A percentile compares a stretch with the other conserved stretches of the same genome.
These are phyloP conservation scores for Tillandsia fasciculata DNA, from an alignment of 176 grass and related monocot species.

Conservation along the genomic window DNA sequence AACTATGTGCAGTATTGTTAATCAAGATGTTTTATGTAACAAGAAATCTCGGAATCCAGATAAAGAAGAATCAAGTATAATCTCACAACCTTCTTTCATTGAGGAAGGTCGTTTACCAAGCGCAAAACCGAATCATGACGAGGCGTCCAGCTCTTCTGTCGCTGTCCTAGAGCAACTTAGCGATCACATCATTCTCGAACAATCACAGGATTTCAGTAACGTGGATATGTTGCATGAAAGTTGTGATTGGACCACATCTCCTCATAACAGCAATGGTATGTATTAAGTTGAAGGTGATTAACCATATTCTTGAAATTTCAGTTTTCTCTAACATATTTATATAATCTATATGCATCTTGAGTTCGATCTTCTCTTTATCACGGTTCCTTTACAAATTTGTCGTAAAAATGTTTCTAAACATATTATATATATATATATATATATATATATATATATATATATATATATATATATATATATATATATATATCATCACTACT, in stretches of 20 bases:
- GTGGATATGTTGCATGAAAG: conserved; percentile 37
- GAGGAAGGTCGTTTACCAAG: conserved; percentile 18
- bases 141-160: conserved; percentile 17
- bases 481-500: conserved; percentile 2
- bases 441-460: background rate
- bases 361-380: too few relatives aligned
- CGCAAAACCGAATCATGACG: conserved; percentile 17
- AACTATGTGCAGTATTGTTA: conserved; percentile 15
- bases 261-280: conserved; percentile 40
- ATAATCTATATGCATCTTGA: too few relatives aligned
- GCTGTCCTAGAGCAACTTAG: conserved; percentile 15
- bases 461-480: background rate
- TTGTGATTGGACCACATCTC: conserved; percentile 39
- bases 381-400: too few relatives aligned
- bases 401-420: too few relatives aligned
- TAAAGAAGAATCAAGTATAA: conserved; percentile 22
- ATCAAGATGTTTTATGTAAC: conserved; percentile 26
- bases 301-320: conserved; percentile 1
- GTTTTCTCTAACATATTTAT: background rate
- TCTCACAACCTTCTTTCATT: conserved; percentile 12
- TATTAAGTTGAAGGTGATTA: too few relatives aligned
- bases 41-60: conserved; percentile 23
- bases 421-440: conserved; percentile 9
- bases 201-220: conserved; percentile 18
- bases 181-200: conserved; percentile 26